A percentile compares a stretch with the other conserved stretches of the same genome.
phyloP scores from a whole-genome alignment of 176 grass and related monocot species.

The Aegilops sharonensis region DNA sequence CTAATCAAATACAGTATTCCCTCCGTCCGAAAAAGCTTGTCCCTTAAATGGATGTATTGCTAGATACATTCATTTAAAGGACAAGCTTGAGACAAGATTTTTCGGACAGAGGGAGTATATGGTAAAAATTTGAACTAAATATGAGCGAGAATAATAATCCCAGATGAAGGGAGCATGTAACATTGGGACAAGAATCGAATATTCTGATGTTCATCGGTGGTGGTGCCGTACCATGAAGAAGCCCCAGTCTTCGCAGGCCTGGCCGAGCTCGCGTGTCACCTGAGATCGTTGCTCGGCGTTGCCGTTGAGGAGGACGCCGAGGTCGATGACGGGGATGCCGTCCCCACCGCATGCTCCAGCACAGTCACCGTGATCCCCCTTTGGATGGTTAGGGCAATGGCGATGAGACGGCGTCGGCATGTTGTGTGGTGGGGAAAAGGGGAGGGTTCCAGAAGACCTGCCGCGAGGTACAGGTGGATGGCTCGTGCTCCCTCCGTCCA shows the following conservation, averaged over 20 bases:
- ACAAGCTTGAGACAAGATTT: no score
- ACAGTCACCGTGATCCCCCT: neutral
- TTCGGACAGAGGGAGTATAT: neutral
- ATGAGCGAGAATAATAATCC: no score
- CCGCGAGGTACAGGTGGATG: neutral
- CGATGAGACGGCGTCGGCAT: neutral
- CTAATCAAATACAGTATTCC: no score
- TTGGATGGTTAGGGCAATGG: neutral
- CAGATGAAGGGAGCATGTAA: neutral
- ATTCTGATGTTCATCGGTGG: neutral
- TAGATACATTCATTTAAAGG: no score
- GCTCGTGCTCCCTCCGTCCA: neutral
- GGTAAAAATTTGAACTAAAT: neutral
- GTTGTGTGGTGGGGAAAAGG: neutral
- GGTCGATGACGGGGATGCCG: slow-evolving; percentile 60
- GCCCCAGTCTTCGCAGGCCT: slow-evolving; percentile 75
- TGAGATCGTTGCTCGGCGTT: slow-evolving; percentile 33
- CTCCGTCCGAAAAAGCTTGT: no score
- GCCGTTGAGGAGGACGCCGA: slow-evolving; percentile 49
- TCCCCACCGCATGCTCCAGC: neutral
- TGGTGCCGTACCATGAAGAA: slow-evolving; percentile 73
- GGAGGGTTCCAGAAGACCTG: neutral
- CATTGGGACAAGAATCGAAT: neutral
- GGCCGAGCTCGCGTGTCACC: slow-evolving; percentile 42
- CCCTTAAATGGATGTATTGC: no score